Percentiles rank a stretch among this genome's conserved stretches.
Evolutionary conservation across 192 early-diverging fungal species (phyloP).

Genomic region (Blastocladiella britannica): DNA sequence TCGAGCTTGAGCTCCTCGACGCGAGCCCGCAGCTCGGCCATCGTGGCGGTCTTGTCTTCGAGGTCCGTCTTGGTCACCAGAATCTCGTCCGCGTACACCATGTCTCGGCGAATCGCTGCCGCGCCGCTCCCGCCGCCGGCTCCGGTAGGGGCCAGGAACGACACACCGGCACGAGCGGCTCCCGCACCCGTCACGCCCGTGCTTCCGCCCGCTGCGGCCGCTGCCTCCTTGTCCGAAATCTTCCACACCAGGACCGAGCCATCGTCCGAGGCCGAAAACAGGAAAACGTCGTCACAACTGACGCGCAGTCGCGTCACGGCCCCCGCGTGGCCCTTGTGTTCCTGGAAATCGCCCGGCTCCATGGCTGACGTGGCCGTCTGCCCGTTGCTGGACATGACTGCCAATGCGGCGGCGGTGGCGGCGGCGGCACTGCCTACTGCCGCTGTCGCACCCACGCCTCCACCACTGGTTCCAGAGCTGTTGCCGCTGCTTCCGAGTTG

Average conservation of each 20-base stretch:
- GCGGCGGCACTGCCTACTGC: too few relatives aligned
- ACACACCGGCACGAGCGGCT: too few relatives aligned
- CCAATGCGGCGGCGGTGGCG: too few relatives aligned
- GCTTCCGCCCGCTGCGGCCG: too few relatives aligned
- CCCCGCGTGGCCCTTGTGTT: conserved; percentile 32
- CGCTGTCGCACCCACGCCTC: too few relatives aligned
- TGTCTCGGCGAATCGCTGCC: conserved; percentile 22
- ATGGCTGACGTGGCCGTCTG: too few relatives aligned
- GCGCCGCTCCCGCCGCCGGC: conserved; percentile 17
- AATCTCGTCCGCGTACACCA: conserved; percentile 40
- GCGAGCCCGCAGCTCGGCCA: conserved; percentile 32
- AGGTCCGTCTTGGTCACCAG: conserved; percentile 39
- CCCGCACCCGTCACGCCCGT: conserved; percentile 21
- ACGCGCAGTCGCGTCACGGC: conserved; percentile 30
- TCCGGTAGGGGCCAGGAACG: too few relatives aligned
- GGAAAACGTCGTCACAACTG: conserved; percentile 33
- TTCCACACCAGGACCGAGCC: conserved; percentile 33
- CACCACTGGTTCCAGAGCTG: too few relatives aligned
- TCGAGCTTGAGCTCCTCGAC: conserved; percentile 47
- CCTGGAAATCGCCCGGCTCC: conserved; percentile 29
- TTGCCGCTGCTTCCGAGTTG: not conserved
- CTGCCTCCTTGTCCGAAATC: conserved; percentile 33
- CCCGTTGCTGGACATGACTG: not conserved
- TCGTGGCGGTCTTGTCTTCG: conserved; percentile 32
- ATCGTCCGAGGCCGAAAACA: conserved; percentile 32